Evolutionary conservation across 2,329 filamentous ascomycete genomes (phyloP).

Genomic region (Sclerotinia minor): DNA sequence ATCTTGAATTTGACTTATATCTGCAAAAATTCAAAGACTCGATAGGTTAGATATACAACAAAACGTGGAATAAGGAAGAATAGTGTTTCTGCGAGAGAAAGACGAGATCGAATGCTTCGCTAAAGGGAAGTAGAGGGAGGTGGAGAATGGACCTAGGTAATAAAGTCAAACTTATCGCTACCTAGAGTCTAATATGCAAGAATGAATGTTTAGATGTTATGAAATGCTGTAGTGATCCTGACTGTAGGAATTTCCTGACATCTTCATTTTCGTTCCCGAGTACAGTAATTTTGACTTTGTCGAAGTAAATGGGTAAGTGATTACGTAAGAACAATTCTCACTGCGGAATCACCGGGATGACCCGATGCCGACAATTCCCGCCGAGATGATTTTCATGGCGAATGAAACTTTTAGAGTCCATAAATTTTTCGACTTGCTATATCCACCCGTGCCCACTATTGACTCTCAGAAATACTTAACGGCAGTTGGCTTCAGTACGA

Average conservation of each 20-base stretch:
- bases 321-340: constrained; percentile 12
- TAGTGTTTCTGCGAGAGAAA: neutral
- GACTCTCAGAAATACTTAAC: constrained; percentile 7
- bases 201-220: neutral
- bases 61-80: neutral
- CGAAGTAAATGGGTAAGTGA: neutral
- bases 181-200: neutral
- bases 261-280: neutral
- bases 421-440: constrained; percentile 2
- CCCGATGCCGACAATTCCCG: constrained; percentile 18
- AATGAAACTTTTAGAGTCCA: constrained; percentile 19
- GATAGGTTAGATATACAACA: neutral
- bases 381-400: constrained; percentile 9
- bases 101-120: neutral
- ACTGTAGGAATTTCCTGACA: neutral
- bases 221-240: neutral
- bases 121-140: neutral
- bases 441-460: constrained; percentile 12
- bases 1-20: no score
- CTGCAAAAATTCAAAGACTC: neutral
- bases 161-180: neutral
- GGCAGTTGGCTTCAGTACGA: constrained; percentile 13
- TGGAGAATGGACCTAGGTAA: neutral
- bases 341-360: neutral
- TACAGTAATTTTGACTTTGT: neutral